A percentile compares a stretch with the other conserved stretches of the same genome.
Conservation (phyloP, 305 asterid genomes). For the Fraxinus albicans region DNA sequence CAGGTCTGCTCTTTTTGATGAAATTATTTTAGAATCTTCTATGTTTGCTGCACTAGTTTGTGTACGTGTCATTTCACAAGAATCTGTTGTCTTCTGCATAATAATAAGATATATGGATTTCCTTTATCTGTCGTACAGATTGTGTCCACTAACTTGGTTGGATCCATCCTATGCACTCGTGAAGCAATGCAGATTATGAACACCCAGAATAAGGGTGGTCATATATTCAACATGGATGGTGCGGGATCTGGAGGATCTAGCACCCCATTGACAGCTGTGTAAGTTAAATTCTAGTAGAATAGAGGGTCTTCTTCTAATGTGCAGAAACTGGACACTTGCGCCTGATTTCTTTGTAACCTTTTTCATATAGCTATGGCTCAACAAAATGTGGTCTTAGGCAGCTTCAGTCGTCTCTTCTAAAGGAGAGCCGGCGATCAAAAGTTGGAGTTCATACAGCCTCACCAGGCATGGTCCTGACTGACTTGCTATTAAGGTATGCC, state of each 20-base stretch:
- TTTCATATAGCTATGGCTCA: conserved; percentile 70
- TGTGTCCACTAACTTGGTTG: conserved; percentile 89
- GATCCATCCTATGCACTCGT: conserved; percentile 93
- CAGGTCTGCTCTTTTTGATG: conserved; percentile 29
- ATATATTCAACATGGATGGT: conserved; percentile 96
- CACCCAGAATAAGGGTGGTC: conserved; percentile 73
- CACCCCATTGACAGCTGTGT: conserved; percentile 97
- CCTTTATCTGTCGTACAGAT: conserved; percentile 41
- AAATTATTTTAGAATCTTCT: too few relatives aligned
- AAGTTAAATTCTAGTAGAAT: conserved; percentile 31
- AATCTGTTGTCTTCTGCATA: background rate
- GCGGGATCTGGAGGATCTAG: conserved; percentile 98
- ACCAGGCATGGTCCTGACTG: conserved; percentile 99
- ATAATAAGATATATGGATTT: background rate
- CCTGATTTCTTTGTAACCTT: conserved; percentile 12
- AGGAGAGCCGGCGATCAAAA: conserved; percentile 68
- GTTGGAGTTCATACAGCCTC: conserved; percentile 98
- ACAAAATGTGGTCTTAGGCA: conserved; percentile 98
- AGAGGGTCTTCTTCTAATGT: background rate
- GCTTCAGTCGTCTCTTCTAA: conserved; percentile 89
- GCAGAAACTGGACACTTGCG: background rate
- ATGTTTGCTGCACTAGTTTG: background rate
- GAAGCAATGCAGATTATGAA: conserved; percentile 74
- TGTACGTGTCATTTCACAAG: background rate
- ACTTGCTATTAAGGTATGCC: conserved; percentile 73